Evolutionary conservation across 2,329 filamentous ascomycete genomes (phyloP), one percentile per base, ranked within the genome.

Genomic region (Fusarium brevicatenulatum): DNA sequence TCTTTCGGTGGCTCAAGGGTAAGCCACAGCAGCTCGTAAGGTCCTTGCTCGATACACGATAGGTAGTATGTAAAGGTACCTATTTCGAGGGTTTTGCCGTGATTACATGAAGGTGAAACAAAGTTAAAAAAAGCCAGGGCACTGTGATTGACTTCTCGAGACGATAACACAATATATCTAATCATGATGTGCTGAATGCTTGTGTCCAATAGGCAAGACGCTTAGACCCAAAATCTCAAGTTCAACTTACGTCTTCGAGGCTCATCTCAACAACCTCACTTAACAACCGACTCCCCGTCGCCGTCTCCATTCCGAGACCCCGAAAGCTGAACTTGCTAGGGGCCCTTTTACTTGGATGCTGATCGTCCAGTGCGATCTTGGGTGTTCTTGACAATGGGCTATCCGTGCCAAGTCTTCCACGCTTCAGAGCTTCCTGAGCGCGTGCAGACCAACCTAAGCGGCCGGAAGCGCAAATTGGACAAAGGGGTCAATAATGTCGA

Each of bases 201-300:
- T 25, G 46, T 44, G 25, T 44, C 30, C 37, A 62, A 62, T 65
- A 56, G 18, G 57, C 53, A 70, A 68, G 70, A 69, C 54, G 56
- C 60, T 68, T 53, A 63, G 58, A 56, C 65, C 68, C 59, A 30
- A 56, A 64, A 54, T 30, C 36, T n/a, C 8, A 28, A 32, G 59
- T 54, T 50, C 44, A 66, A 81, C 83, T 82, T 77, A 91, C 90
- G 85, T 91, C 87, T 77, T 91, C 88, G 44, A 91, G 81, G 78
- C 82, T 90, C 67, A 81, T 83, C 79, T 89, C 87, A 74, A 89
- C 87, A 56, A 91, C 81, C 76, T 91, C 88, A 7, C 80, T 82
- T 53, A 92, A 79, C 62, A 91, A 62, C 65, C 85, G 79, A 46
- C 82, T 82, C 25, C 90, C 89, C 11, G 84, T 81, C 32, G 80